phyloP scores from a whole-genome alignment of 2,329 filamentous ascomycete species.

The Cladosporium velox region DNA sequence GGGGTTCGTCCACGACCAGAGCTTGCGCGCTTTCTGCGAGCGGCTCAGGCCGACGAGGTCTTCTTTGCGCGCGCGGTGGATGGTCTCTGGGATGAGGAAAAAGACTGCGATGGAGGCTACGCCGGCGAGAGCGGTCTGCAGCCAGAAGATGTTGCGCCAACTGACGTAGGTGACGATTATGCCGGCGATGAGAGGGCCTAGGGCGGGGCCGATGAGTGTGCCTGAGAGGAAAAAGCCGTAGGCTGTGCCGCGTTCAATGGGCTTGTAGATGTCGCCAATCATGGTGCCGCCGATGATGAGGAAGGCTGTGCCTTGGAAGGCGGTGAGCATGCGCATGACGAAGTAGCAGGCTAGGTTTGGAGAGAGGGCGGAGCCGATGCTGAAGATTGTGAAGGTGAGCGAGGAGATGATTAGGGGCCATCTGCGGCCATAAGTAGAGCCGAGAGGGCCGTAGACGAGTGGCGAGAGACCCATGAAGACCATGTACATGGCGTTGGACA shows the following conservation, averaged over 20 bases:
- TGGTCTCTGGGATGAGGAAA: constrained; percentile 72
- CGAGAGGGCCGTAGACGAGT: constrained; percentile 71
- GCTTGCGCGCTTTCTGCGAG: constrained; percentile 52
- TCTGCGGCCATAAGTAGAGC: constrained; percentile 50
- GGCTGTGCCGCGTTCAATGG: constrained; percentile 68
- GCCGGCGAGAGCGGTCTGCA: constrained; percentile 69
- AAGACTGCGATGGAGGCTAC: constrained; percentile 60
- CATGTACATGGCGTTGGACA: constrained; percentile 75
- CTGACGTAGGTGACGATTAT: constrained; percentile 73
- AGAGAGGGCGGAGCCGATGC: constrained; percentile 70
- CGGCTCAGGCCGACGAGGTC: constrained; percentile 61
- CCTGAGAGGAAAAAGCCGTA: constrained; percentile 73
- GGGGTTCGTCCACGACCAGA: constrained; percentile 68
- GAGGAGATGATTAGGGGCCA: constrained; percentile 59
- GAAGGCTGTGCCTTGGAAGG: constrained; percentile 74
- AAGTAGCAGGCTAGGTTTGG: constrained; percentile 72
- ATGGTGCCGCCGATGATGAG: constrained; percentile 70
- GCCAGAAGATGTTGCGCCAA: constrained; percentile 77
- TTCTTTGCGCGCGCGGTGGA: constrained; percentile 63
- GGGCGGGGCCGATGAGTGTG: constrained; percentile 57
- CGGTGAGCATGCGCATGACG: constrained; percentile 72
- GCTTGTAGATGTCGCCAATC: constrained; percentile 60
- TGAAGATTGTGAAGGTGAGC: constrained; percentile 66
- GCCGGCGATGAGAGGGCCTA: constrained; percentile 66
- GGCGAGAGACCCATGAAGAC: constrained; percentile 71